Percentiles rank a stretch among this genome's conserved stretches.
Conservation (phyloP, 495 filamentous ascomycete genomes). For the Venustampulla echinocandica region DNA sequence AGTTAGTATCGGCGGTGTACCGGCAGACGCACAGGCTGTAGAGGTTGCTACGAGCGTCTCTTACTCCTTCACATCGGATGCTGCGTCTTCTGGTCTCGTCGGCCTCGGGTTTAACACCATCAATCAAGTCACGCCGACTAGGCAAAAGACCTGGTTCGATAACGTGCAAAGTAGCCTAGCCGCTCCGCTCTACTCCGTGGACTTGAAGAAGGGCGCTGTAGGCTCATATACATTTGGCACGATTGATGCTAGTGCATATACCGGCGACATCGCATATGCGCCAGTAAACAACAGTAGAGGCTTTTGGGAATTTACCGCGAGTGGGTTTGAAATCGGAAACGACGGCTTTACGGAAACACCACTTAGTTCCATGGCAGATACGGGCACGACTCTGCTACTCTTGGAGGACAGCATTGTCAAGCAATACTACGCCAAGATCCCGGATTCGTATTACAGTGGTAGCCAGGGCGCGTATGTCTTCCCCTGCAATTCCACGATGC, state of each 20-base stretch:
- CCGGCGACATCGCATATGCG: constrained; percentile 51
- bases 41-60: constrained; percentile 59
- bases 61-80: constrained; percentile 45
- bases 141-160: constrained; percentile 64
- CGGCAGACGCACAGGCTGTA: constrained; percentile 56
- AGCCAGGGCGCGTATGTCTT: constrained; percentile 57
- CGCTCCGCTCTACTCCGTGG: constrained; percentile 57
- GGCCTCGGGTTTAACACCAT: constrained; percentile 63
- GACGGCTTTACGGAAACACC: constrained; percentile 23
- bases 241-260: constrained; percentile 55
- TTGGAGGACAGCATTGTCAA: constrained; percentile 46
- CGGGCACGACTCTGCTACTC: constrained; percentile 66
- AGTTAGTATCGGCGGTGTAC: constrained; percentile 57
- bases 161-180: constrained; percentile 55
- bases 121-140: constrained; percentile 57
- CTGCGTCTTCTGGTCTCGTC: constrained; percentile 58
- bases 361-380: constrained; percentile 51
- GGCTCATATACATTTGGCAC: constrained; percentile 70
- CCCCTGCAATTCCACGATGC: constrained; percentile 51
- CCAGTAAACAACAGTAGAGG: constrained; percentile 51
- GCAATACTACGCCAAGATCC: constrained; percentile 56
- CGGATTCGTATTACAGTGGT: constrained; percentile 37
- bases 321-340: constrained; percentile 54
- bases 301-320: constrained; percentile 61
- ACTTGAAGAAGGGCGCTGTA: constrained; percentile 54